Base-by-base conservation (phyloP, 2,329 filamentous ascomycete species). In the Albophoma yamanashiensis region DNA sequence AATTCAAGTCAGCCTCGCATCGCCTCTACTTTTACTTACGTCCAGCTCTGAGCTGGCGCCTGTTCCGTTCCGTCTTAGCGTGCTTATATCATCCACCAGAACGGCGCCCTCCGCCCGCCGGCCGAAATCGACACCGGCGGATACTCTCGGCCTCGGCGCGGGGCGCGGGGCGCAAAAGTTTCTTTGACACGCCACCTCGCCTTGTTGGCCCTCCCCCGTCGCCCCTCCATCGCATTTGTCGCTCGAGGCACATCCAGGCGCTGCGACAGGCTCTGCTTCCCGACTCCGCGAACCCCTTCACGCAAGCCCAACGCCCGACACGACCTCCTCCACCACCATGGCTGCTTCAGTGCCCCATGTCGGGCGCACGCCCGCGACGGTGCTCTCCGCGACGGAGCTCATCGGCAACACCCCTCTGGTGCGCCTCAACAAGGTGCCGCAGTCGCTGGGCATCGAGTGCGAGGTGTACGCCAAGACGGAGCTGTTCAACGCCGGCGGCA, bases 341-440 rank as follows among this genome's bases (percentile, higher is more conserved):
- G 60, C 66, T 43, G 57, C 58, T 7, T 20, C 55, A 20, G 57
- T 74, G 55, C 72, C 73, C 53, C 70, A 71, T 63, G 65, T 67
- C 57, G 60, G 65, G 59, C 73, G 70, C 60, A 66, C 66, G 57
- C 67, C 71, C 63, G 69, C 74, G 40, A 76, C 76, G 40, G 78
- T 78, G 56, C 69, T 85, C 69, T 87, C 85, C 60, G 89, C 92
- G 65, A 89, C 87, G 55, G 87, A 96, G 75, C 86, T 97, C 66
- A 97, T 99, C 68, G 93, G 92, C 70, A 93, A 95, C 75, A 96
- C 93, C 47, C 94, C 94, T n/a, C 86, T 99, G 59, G 91, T 99
- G 50, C 89, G 89, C 57, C 82, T 99, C 64, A 97, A 97, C 79
- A 92, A 89, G 78, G 87, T 99, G 64, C 94, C 94, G 3, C 88